Conservation (phyloP, 306 rosid species). For the Cucurbita ficifolia region DNA sequence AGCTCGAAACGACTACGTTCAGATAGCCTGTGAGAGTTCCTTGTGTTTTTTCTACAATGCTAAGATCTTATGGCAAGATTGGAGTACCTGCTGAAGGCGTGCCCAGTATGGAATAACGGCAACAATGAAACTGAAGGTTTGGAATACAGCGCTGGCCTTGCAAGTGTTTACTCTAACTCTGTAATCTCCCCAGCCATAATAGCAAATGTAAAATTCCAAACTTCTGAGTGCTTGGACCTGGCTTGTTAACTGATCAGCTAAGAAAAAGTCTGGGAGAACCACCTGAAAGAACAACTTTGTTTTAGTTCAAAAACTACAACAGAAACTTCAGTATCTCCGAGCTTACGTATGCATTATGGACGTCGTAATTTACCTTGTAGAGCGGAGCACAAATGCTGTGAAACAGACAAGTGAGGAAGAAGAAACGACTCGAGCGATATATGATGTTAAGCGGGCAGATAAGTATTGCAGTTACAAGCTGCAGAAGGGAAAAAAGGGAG, state of each 20-base stretch:
- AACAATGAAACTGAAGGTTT: slow-evolving; percentile 29
- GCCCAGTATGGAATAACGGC: slow-evolving; percentile 39
- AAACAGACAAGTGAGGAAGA: slow-evolving; percentile 40
- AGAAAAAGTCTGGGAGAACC: slow-evolving; percentile 54
- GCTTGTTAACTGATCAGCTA: slow-evolving; percentile 67
- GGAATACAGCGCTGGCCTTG: slow-evolving; percentile 12
- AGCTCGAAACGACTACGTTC: too few relatives aligned
- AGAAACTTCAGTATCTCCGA: neutral
- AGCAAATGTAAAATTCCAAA: slow-evolving; percentile 53
- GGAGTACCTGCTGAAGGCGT: slow-evolving; percentile 45
- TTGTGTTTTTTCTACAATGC: neutral
- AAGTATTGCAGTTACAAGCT: slow-evolving; percentile 23
- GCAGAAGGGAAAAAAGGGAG: neutral
- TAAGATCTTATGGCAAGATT: neutral
- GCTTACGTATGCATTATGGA: neutral
- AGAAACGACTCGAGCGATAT: slow-evolving; percentile 43
- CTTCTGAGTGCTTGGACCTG: slow-evolving; percentile 67
- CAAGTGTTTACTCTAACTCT: slow-evolving; percentile 26
- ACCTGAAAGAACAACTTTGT: slow-evolving; percentile 24
- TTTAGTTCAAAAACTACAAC: neutral
- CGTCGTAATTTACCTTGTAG: slow-evolving; percentile 29
- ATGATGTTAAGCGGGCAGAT: slow-evolving; percentile 46
- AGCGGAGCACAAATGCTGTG: slow-evolving; percentile 48
- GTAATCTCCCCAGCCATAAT: slow-evolving; percentile 54
- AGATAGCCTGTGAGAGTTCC: neutral